Base-by-base conservation (phyloP, 352 stramenopile species). In the Globisporangium parvum region DNA sequence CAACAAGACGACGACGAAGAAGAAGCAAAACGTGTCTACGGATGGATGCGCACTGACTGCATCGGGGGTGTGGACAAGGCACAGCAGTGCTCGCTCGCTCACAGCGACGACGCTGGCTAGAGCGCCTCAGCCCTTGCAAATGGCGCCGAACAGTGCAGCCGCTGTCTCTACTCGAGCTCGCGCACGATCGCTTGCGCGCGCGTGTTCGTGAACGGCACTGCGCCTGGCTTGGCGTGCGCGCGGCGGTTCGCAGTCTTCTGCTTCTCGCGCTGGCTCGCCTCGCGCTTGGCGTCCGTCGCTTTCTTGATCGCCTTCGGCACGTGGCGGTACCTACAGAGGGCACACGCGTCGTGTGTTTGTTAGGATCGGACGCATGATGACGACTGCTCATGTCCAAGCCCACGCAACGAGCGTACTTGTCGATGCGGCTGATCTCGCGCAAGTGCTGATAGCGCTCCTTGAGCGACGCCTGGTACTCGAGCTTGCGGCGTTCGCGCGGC, bases 291-390 rank as follows among this genome's bases (percentile, higher is more conserved):
- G 41, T 92, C 70, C 21, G 88, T 86, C 51, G 97, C 91, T 70
- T 99, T 99, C 71, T 98, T 98, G 70, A 99, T 97, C 51, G 96
- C 84, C 70, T 98, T 99, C 12, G 98, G 97, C 53, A 99, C 77
- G 60, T 99, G 95, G 50, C 96, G 80, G 55, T 97, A 79, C 55
- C 91, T 97, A 37, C 10, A 37, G 31, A 37, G 31, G n/a, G n/a
- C n/a, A n/a, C n/a, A n/a, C n/a, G n/a, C n/a, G n/a, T n/a, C n/a
- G n/a, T 14, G 31, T 37, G 31, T 37, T 5, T 12, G 31, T 37
- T 10, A 37, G 31, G 10, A 37, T 10, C 6, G 10, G 31, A 10
- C 31, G 12, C 8, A 12, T 12, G 31, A 12, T 61, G 64, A 47
- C 65, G 23, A 44, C 24, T 15, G 35, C 42, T 11, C 12, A 42